phyloP scores from a whole-genome alignment of 768 basidiomycete genomes.

The Kwoniella dendrophila region DNA sequence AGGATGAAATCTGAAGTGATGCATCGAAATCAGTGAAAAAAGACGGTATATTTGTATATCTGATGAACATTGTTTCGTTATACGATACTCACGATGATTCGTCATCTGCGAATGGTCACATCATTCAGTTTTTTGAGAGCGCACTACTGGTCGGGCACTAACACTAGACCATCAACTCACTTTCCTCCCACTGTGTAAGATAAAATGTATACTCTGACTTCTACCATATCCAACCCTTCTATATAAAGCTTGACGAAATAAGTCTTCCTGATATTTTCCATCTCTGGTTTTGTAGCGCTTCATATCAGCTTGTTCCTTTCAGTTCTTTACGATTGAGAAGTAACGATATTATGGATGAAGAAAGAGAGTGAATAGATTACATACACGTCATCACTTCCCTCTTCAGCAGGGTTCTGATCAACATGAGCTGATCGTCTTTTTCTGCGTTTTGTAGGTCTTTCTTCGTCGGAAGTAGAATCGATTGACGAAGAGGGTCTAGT shows the following conservation, averaged over 20 bases:
- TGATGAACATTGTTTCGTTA: too few relatives aligned
- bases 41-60: not conserved
- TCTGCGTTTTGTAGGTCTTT: slow-evolving; percentile 16
- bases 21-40: not conserved
- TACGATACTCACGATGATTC: slow-evolving; percentile 31
- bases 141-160: too few relatives aligned
- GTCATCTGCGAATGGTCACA: slow-evolving; percentile 42
- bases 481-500: slow-evolving; percentile 15
- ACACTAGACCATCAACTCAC: slow-evolving; percentile 10
- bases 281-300: too few relatives aligned
- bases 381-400: slow-evolving; percentile 29
- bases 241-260: slow-evolving; percentile 30
- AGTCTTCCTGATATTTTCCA: slow-evolving; percentile 39
- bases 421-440: slow-evolving; percentile 4
- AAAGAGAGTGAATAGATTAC: not conserved
- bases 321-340: not conserved
- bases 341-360: not conserved
- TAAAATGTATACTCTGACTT: slow-evolving; percentile 42
- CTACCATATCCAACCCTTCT: slow-evolving; percentile 17
- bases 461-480: slow-evolving; percentile 33
- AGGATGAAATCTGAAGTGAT: slow-evolving; percentile 34
- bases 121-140: too few relatives aligned
- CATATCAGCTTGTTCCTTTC: not conserved
- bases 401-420: not conserved
- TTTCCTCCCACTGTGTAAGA: slow-evolving; percentile 40